Conservation (phyloP, 176 grass and related monocot species). For the Oryza nivara region DNA sequence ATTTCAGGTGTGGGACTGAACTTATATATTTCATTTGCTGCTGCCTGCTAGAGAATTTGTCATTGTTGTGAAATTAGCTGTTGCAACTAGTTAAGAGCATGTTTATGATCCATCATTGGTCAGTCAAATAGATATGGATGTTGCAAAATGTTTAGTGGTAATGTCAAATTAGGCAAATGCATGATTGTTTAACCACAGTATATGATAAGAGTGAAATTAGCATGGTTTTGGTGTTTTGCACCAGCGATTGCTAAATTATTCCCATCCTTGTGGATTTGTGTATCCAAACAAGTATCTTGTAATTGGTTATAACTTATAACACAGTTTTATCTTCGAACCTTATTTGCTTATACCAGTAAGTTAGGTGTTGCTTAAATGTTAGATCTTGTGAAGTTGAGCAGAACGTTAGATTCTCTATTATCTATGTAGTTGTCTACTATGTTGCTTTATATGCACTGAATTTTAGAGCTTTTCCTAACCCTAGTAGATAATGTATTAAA, state of each 20-base stretch:
- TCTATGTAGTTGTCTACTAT: neutral
- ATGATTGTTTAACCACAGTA: neutral
- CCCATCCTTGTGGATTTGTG: neutral
- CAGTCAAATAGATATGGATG: constrained; percentile 1
- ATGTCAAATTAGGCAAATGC: constrained; percentile 12
- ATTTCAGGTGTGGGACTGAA: constrained; percentile 78
- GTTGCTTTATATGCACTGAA: constrained; percentile 7
- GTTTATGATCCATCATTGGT: neutral
- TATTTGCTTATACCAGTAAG: neutral
- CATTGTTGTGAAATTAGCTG: constrained; percentile 15
- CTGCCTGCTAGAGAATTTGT: neutral
- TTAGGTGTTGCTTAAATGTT: neutral
- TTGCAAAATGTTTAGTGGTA: constrained; percentile 1
- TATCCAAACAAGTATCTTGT: constrained; percentile 8
- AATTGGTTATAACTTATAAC: constrained; percentile 12
- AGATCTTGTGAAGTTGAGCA: constrained; percentile 27
- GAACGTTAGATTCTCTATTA: neutral
- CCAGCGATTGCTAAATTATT: neutral
- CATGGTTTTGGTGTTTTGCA: constrained; percentile 13
- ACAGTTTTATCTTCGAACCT: neutral
- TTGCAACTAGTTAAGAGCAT: constrained; percentile 4
- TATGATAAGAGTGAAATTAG: constrained; percentile 8
- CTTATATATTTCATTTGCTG: constrained; percentile 24
- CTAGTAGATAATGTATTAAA: constrained; percentile 12
- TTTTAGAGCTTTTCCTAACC: neutral